Evolutionary conservation across 768 basidiomycete species (phyloP).

Genomic region (Gautieria morchelliformis): DNA sequence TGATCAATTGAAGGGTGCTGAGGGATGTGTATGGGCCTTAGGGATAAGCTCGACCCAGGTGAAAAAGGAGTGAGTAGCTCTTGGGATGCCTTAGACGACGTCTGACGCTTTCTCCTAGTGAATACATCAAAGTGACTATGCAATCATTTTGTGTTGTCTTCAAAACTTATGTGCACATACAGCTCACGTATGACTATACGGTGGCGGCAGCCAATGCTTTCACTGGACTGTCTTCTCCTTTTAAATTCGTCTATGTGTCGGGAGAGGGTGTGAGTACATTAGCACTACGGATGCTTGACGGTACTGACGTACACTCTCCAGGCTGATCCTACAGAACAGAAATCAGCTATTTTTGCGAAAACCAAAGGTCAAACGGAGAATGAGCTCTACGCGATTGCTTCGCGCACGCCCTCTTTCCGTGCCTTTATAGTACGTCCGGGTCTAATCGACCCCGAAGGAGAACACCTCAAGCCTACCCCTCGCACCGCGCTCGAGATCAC

Average conservation of each 20-base stretch:
- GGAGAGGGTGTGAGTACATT: constrained; percentile 15
- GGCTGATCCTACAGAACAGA: constrained; percentile 19
- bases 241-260: constrained; percentile 23
- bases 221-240: constrained; percentile 4
- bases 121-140: constrained; percentile 4
- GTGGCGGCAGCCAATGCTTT: constrained; percentile 20
- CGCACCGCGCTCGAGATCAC: background rate
- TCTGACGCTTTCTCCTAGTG: background rate
- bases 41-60: constrained; percentile 22
- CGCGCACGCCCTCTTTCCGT: constrained; percentile 9
- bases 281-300: background rate
- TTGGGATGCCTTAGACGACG: background rate
- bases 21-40: constrained; percentile 30
- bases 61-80: constrained; percentile 16
- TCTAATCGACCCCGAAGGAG: constrained; percentile 9
- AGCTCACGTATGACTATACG: constrained; percentile 21
- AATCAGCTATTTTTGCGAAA: constrained; percentile 15
- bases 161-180: constrained; percentile 4
- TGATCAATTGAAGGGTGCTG: constrained; percentile 21
- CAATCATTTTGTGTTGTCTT: no score
- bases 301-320: constrained; percentile 2
- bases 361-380: constrained; percentile 20
- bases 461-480: background rate
- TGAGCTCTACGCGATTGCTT: constrained; percentile 12
- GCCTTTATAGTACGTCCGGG: constrained; percentile 19